phyloP scores from a whole-genome alignment of 1,139 yeast species.

The Protomyces arabidopsidicola region DNA sequence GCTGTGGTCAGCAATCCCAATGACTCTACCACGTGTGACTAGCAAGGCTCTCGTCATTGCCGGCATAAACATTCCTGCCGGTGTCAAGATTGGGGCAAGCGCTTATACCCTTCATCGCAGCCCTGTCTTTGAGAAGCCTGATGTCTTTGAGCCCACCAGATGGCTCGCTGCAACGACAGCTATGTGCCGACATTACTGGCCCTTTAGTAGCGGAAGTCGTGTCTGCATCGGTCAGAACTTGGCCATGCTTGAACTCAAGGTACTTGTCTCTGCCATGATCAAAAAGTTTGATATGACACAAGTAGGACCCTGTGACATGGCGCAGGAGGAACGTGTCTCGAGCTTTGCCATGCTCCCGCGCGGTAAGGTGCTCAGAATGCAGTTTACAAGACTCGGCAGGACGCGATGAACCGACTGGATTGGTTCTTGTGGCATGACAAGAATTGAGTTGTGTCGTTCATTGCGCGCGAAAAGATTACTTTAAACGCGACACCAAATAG shows the following conservation, averaged over 20 bases:
- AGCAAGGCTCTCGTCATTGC: constrained; percentile 36
- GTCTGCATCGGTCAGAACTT: constrained; percentile 10
- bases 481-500: no score
- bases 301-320: no score
- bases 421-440: no score
- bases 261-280: not conserved
- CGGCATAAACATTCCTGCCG: constrained; percentile 44
- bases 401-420: no score
- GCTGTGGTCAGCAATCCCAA: constrained; percentile 68
- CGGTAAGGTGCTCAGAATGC: no score
- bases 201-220: constrained; percentile 7
- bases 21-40: constrained; percentile 62
- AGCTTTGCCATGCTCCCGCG: no score
- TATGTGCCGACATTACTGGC: constrained; percentile 25
- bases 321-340: no score
- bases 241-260: constrained; percentile 2
- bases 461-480: no score
- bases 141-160: constrained; percentile 54
- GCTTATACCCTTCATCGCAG: constrained; percentile 63
- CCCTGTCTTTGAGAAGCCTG: constrained; percentile 50
- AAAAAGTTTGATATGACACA: no score
- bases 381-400: no score
- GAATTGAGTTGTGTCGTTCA: no score
- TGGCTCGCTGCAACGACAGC: constrained; percentile 47
- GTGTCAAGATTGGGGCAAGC: constrained; percentile 58